Percentiles rank a stretch among this genome's conserved stretches.
Evolutionary conservation across 345 rosid genomes (phyloP).

Genomic region (Lepidium aucheri): DNA sequence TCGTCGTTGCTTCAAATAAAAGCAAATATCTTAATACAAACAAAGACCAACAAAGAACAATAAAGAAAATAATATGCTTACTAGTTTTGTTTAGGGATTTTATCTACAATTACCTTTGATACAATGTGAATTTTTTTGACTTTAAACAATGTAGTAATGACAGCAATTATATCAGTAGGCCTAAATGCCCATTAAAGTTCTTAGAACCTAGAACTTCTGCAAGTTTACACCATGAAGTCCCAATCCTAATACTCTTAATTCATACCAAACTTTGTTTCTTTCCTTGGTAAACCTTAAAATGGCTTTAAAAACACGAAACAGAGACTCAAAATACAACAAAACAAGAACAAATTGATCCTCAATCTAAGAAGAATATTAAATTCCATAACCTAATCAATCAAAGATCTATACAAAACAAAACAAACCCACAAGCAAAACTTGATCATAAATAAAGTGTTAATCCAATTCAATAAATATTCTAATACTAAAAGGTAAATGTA

Average conservation of each 20-base stretch:
- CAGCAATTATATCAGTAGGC: too few relatives aligned
- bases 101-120: neutral
- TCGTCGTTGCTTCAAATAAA: constrained; percentile 35
- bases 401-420: neutral
- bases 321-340: neutral
- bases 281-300: neutral
- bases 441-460: neutral
- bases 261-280: neutral
- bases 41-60: neutral
- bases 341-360: neutral
- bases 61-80: neutral
- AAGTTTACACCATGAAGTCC: too few relatives aligned
- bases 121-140: neutral
- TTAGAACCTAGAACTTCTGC: too few relatives aligned
- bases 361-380: neutral
- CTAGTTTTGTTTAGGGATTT: neutral
- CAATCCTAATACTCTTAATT: neutral
- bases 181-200: too few relatives aligned
- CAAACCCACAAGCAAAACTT: neutral
- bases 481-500: neutral
- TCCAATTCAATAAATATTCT: neutral
- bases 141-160: neutral
- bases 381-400: neutral
- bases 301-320: neutral
- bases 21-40: neutral